Evolutionary conservation across 129 eudicot species (phyloP).

Genomic region (Lonicera japonica): DNA sequence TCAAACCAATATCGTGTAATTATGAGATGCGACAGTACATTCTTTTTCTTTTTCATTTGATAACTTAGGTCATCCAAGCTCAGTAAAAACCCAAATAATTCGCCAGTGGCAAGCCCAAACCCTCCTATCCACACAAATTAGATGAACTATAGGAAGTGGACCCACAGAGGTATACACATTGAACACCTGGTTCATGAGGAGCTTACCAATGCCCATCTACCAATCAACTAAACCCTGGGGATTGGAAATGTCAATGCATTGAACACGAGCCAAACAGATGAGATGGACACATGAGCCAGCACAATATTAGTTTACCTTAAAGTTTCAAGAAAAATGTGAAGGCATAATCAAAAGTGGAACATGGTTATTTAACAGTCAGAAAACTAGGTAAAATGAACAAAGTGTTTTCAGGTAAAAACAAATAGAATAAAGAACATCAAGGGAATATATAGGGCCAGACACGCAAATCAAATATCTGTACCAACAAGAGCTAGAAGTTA

Average conservation of each 20-base stretch:
- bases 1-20: neutral
- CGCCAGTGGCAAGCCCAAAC: no score
- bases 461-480: constrained; percentile 17
- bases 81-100: no score
- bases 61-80: no score
- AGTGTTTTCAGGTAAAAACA: neutral
- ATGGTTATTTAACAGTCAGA: neutral
- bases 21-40: neutral
- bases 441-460: neutral
- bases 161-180: no score
- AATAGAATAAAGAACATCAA: neutral
- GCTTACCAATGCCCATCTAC: no score
- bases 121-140: no score
- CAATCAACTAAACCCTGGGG: no score
- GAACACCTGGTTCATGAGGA: no score
- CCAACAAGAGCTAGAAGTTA: constrained; percentile 33
- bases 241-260: neutral
- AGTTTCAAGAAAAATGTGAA: neutral
- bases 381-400: neutral
- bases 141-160: no score
- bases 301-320: neutral
- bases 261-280: neutral
- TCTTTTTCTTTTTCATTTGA: no score
- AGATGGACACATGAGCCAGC: neutral
- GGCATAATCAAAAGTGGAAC: neutral